Evolutionary conservation across 768 basidiomycete species (phyloP).

Genomic region (Dendrothele bispora): DNA sequence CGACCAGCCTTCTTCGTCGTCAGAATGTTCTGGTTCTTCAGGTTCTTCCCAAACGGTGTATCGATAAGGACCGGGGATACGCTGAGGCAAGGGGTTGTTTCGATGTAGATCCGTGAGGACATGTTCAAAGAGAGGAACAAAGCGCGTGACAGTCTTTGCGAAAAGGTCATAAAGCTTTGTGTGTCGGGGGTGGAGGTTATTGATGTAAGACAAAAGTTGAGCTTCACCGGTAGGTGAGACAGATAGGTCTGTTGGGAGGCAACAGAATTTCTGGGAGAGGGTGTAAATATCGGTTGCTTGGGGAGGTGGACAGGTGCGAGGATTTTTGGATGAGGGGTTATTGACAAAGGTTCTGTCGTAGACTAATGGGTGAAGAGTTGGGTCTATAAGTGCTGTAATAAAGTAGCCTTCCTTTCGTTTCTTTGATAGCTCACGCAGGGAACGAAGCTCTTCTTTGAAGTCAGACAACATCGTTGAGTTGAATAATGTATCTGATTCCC

Average conservation of each 20-base stretch:
- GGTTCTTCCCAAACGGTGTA: constrained; percentile 51
- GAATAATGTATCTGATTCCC: constrained; percentile 38
- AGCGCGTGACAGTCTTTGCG: constrained; percentile 29
- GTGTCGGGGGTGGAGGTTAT: constrained; percentile 44
- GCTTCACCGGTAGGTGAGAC: constrained; percentile 29
- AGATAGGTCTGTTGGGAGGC: constrained; percentile 45
- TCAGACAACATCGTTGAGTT: constrained; percentile 6
- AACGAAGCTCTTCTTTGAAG: constrained; percentile 23
- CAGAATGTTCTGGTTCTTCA: constrained; percentile 46
- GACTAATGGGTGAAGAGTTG: constrained; percentile 36
- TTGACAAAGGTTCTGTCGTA: constrained; percentile 40
- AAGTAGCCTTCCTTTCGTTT: constrained; percentile 16
- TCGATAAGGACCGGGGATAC: constrained; percentile 40
- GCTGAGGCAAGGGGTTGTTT: constrained; percentile 42
- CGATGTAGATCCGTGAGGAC: constrained; percentile 51
- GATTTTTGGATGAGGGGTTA: constrained; percentile 15
- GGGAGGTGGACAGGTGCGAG: constrained; percentile 27
- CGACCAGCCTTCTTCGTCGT: constrained; percentile 49
- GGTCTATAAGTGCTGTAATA: constrained; percentile 37
- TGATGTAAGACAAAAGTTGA: constrained; percentile 50
- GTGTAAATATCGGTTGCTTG: constrained; percentile 35
- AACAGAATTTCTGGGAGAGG: constrained; percentile 36
- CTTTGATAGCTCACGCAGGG: constrained; percentile 13
- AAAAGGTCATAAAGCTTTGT: constrained; percentile 30
- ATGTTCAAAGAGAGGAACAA: constrained; percentile 52